Evolutionary conservation across 208 protist species (phyloP), one percentile per base, ranked within the genome.

Genomic region (Leishmania braziliensis): DNA sequence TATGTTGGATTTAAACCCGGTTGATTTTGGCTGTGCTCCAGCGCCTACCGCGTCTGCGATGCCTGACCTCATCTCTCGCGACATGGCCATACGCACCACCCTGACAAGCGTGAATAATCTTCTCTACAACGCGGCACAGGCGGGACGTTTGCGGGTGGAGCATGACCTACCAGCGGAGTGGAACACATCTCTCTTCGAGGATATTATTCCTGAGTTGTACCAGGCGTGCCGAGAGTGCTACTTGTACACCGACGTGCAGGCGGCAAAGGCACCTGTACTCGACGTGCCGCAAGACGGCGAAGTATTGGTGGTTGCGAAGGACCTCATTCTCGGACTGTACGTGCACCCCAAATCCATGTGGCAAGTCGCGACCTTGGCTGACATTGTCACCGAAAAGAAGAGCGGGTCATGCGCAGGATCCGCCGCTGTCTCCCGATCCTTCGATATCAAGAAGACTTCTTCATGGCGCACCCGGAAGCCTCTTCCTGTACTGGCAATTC

Each of bases 221-320:
- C 51, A 71, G 9, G 53, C 90, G 60, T 97, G 93, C 71, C 83
- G 80, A 3, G 78, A 93, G n/a, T 97, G 93, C 66, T 14, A 50
- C 9, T 75, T 97, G 80, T 77, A 70, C 23, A 26, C 86, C 2
- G 66, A 70, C 36, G 48, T 91, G 53, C 20, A 43, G 9, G 10
- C 82, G 3, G 46, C 36, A 12, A 63, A 69, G 8, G 51, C 75
- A 29, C 88, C 86, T 1, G 51, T 75, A 4, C 16, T 86, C 1
- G 39, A 58, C 0, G 74, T 65, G 20, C 77, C 51, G 36, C 81
- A 60, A 0, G 16, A 46, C 16, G 46, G 73, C 51, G 68, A 78
- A 1, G 33, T 84, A 4, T 78, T 62, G 50, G 12, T 87, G 18
- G 51, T 69, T 8, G 10, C 86, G 2, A 36, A 29, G 14, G 81